Base-by-base conservation (phyloP, 2,329 filamentous ascomycete species). In the Phaeosphaeria sp. region DNA sequence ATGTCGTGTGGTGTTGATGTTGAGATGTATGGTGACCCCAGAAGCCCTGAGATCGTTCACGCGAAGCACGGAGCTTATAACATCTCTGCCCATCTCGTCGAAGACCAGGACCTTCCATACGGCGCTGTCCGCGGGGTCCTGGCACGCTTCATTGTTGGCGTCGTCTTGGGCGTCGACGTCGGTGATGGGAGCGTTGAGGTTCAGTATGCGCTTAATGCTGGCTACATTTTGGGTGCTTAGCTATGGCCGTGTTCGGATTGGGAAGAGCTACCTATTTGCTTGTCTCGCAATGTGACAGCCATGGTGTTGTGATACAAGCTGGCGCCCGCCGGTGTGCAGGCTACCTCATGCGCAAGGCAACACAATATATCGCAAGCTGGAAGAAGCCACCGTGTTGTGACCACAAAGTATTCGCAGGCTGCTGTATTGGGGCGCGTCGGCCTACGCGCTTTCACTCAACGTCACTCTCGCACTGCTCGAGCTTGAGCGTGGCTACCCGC, bases 201-300 rank as follows among this genome's bases (percentile, higher is more conserved):
- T 98, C 66, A 99, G 87, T 72, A 99, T 93, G 79, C 92, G 94
- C 82, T 96, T 93, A 72, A 99, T 92, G 18, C 94, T 94, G 49
- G 90, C 93, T 96, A 65, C 24, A 42, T 13, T 20, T 30, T 53
- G 56, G 59, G 8, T 4, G 54, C 64, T 65, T 40, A 69, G 65
- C 56, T 40, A 22, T 18, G 18, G 8, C 8, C n/a, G 13, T 40
- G 18, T 18, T 24, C 9, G 11, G 24, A 46, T n/a, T 48, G 47
- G 22, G 21, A 18, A 30, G 20, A 25, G 51, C 27, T 68, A 71
- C 71, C 66, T 59, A 91, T 88, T 82, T 91, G 89, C 73, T 88
- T 87, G 80, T 91, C 88, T 74, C 89, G 83, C 65, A 91, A 83
- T 68, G 72, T 71, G 53, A 64, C 53, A 51, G 74, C 71, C 73